These are phyloP conservation scores for Nicotiana tabacum DNA, from an alignment of 257 asterid genomes.

Conservation along the genomic window DNA sequence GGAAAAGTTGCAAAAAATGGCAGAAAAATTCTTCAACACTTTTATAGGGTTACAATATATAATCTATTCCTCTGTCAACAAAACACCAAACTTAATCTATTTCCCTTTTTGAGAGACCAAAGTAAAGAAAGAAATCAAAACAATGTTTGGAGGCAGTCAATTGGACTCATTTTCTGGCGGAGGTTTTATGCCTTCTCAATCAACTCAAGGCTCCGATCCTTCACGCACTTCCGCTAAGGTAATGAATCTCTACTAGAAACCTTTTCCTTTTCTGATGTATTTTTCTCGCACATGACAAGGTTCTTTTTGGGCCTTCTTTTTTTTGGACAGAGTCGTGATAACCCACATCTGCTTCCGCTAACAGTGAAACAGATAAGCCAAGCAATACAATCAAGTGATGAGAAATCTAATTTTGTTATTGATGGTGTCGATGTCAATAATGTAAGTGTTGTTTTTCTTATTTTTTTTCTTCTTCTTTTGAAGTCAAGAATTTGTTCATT, in stretches of 20 bases:
- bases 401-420: slow-evolving; percentile 50
- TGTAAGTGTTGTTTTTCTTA: slow-evolving; percentile 25
- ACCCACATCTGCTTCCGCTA: slow-evolving; percentile 67
- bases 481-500: not conserved
- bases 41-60: slow-evolving; percentile 1
- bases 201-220: slow-evolving; percentile 28
- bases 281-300: too few relatives aligned
- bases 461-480: not conserved
- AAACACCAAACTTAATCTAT: not conserved
- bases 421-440: slow-evolving; percentile 80
- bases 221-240: slow-evolving; percentile 65
- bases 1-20: too few relatives aligned
- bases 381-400: slow-evolving; percentile 59
- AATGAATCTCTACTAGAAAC: not conserved
- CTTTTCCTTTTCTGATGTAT: not conserved
- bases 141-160: slow-evolving; percentile 66
- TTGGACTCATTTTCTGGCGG: slow-evolving; percentile 32
- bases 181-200: slow-evolving; percentile 45
- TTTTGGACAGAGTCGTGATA: slow-evolving; percentile 60
- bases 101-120: not conserved
- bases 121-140: not conserved
- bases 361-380: slow-evolving; percentile 84
- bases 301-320: not conserved
- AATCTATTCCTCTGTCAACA: not conserved
- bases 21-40: too few relatives aligned